Conservation (phyloP, 2,329 filamentous ascomycete genomes). For the Penicillium oxalicum region DNA sequence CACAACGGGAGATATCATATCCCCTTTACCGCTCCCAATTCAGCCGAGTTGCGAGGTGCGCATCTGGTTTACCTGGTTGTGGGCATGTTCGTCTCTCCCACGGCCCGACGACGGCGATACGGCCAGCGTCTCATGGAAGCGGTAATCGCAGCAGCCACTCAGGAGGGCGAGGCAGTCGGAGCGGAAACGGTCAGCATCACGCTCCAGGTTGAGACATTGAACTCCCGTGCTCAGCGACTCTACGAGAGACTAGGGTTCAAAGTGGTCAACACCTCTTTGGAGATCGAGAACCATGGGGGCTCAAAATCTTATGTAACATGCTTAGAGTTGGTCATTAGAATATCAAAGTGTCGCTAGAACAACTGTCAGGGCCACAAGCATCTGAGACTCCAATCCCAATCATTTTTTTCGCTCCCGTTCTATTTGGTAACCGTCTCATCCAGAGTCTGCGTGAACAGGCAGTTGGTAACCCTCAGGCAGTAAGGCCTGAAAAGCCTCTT, state of each 20-base stretch:
- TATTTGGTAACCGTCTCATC: too few species aligned
- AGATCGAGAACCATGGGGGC: conserved; percentile 1
- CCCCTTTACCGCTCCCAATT: not conserved
- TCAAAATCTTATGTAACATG: not conserved
- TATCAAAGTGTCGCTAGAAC: too few species aligned
- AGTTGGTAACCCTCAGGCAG: not conserved
- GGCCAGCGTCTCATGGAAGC: conserved; percentile 18
- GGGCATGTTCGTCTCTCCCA: conserved; percentile 25
- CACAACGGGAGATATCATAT: conserved; percentile 4
- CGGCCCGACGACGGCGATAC: conserved; percentile 16
- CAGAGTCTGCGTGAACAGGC: too few species aligned
- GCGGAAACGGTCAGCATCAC: conserved; percentile 14
- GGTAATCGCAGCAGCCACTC: conserved; percentile 4
- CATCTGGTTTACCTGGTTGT: conserved; percentile 20
- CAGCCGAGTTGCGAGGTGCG: conserved; percentile 1
- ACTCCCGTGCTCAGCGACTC: conserved; percentile 12
- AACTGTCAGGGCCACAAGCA: too few species aligned
- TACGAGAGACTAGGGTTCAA: conserved; percentile 22
- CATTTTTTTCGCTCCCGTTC: too few species aligned
- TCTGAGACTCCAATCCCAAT: too few species aligned
- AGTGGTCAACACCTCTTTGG: conserved; percentile 6
- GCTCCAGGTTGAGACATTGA: conserved; percentile 14
- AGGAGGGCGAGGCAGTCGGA: conserved; percentile 6
- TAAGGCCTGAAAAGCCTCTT: not conserved
- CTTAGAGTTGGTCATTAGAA: conserved; percentile 4